Evolutionary conservation across 2,329 filamentous ascomycete species (phyloP).

Genomic region (Ceratocystis albifundus): DNA sequence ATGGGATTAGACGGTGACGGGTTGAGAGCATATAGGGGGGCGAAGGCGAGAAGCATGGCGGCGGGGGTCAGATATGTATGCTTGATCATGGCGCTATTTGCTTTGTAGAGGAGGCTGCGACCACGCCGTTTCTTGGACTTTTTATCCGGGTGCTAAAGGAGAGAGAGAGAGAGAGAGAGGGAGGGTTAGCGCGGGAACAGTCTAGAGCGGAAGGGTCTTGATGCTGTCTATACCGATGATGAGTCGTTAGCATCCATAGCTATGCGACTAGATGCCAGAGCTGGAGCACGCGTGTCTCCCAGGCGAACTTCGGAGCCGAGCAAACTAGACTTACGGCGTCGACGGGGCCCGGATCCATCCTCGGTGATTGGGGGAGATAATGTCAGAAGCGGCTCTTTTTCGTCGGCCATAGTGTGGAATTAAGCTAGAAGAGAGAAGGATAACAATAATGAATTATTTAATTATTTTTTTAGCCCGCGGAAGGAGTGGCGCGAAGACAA

Average conservation of each 20-base stretch:
- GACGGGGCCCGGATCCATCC: constrained; percentile 31
- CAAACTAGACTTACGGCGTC: constrained; percentile 46
- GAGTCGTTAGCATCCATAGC: constrained; percentile 31
- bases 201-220: constrained; percentile 4
- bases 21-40: constrained; percentile 59
- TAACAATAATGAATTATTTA: not conserved
- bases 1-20: constrained; percentile 69
- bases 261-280: constrained; percentile 42
- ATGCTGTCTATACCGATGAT: constrained; percentile 14
- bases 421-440: not conserved
- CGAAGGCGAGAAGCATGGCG: constrained; percentile 50
- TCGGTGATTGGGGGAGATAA: constrained; percentile 8
- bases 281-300: constrained; percentile 46
- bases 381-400: constrained; percentile 1
- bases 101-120: constrained; percentile 36
- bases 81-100: constrained; percentile 47
- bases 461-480: not conserved
- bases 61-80: constrained; percentile 57
- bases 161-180: not conserved
- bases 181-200: not conserved
- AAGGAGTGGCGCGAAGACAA: not conserved
- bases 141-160: constrained; percentile 16
- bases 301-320: constrained; percentile 43
- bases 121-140: constrained; percentile 45
- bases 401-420: not conserved